Conservation (phyloP, 345 rosid genomes). For the Erucastrum elatum region DNA sequence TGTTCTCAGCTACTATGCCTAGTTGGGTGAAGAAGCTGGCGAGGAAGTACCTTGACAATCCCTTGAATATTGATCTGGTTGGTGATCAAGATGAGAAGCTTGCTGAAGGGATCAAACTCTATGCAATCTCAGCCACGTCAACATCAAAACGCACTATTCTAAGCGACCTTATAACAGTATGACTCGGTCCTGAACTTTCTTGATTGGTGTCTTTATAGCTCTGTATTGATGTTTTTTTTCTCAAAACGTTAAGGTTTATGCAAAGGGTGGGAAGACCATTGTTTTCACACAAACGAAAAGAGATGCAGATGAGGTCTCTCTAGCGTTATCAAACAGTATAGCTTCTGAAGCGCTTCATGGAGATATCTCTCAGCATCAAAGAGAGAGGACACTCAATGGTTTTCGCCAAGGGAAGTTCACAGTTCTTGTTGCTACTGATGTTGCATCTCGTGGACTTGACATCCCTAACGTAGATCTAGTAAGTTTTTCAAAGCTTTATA, state of each 20-base stretch:
- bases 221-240: not conserved
- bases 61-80: constrained; percentile 92
- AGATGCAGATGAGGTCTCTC: constrained; percentile 95
- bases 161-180: constrained; percentile 89
- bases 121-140: constrained; percentile 72
- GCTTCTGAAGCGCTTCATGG: constrained; percentile 97
- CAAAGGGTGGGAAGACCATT: constrained; percentile 95
- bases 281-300: constrained; percentile 91
- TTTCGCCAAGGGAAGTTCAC: constrained; percentile 97
- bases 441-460: constrained; percentile 99
- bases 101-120: constrained; percentile 91
- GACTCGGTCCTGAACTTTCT: not conserved
- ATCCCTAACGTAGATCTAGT: constrained; percentile 95
- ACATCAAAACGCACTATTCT: constrained; percentile 79
- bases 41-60: constrained; percentile 81
- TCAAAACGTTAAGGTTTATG: constrained; percentile 61
- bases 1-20: constrained; percentile 99
- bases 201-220: not conserved
- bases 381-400: constrained; percentile 92
- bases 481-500: constrained; percentile 31
- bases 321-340: constrained; percentile 72
- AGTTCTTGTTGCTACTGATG: constrained; percentile 95
- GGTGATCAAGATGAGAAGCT: constrained; percentile 95
- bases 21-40: constrained; percentile 92
- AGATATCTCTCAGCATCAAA: constrained; percentile 96